Evolutionary conservation across 2,329 filamentous ascomycete genomes (phyloP), one percentile per base, ranked within the genome.

Genomic region (Calonectria pseudoreteaudii): DNA sequence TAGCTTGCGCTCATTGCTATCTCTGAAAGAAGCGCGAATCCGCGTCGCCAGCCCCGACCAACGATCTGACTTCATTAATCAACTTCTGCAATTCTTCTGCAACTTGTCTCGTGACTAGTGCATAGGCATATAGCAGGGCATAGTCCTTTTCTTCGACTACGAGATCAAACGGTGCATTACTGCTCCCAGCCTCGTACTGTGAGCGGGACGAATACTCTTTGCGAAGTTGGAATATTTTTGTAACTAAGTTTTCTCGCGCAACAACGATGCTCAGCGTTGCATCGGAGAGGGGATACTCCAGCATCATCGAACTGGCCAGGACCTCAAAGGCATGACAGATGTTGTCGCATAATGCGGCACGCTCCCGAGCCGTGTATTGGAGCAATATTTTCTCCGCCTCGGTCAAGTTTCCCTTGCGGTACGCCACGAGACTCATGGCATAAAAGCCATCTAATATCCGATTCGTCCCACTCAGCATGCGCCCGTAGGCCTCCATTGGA

Each of bases 381-480:
- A 99, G 86, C 31, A 98, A 89, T 2, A 93, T 92, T 65, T 93
- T 92, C 85, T 98, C 96, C 0, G 96, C 96, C 23, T 93, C 91
- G 1, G 93, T 95, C 0, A 95, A 90, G 38, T 91, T 90, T 1
- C 93, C 88, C 70, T 96, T 94, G 80, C 96, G 96, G 80, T 94
- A 90, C 30, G 98, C 96, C 71, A 98, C 93, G 4, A 98, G 91
- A 74, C 96, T 97, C 95, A 99, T 98, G 65, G 95, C 95, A 81
- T 98, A 96, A 83, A 98, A 98, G 20, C 94, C 93, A 84, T 98
- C 95, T 1, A 98, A 91, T 83, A 98, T 94, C 26, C 93, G 92
- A 73, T 93, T 93, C 0, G 96, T 98, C 9, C 93, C 93, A 31
- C 91, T 90, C 80, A 98, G 88, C 66, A 98, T 94, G 26, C 92